Evolutionary conservation across 2,329 filamentous ascomycete species (phyloP).

Genomic region (Talaromyces verruculosus): DNA sequence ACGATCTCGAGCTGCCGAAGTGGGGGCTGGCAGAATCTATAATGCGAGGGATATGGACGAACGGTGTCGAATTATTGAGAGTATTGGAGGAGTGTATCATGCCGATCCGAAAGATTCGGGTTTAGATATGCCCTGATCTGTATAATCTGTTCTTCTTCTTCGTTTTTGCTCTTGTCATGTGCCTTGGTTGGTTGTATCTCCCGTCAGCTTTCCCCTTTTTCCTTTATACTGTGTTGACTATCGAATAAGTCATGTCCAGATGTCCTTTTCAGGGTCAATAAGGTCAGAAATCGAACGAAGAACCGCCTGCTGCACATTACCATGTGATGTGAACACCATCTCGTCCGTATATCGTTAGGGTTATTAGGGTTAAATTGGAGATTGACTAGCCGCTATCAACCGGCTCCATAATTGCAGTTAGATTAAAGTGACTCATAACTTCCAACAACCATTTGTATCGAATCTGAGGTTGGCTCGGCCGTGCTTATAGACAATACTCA

Average conservation of each 20-base stretch:
- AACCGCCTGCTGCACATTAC: background rate
- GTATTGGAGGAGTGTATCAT: background rate
- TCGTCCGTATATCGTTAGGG: background rate
- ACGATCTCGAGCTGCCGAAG: background rate
- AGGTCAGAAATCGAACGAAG: no score
- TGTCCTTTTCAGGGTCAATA: background rate
- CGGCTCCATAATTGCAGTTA: background rate
- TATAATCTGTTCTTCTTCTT: background rate
- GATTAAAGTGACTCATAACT: background rate
- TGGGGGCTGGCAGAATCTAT: background rate
- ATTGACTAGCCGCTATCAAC: background rate
- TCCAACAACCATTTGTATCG: background rate
- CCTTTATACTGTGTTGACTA: background rate
- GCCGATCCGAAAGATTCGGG: background rate
- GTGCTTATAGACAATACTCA: background rate
- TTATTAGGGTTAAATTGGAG: background rate
- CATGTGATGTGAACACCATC: background rate
- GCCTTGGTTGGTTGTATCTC: background rate
- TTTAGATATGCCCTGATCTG: background rate
- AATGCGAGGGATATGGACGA: background rate
- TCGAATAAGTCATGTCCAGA: background rate
- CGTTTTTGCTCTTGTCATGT: background rate
- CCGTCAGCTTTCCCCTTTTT: background rate
- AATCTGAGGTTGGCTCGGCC: no score
- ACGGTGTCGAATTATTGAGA: background rate